phyloP scores from a whole-genome alignment of 2,329 filamentous ascomycete species.

The Colletotrichum spaethianum region DNA sequence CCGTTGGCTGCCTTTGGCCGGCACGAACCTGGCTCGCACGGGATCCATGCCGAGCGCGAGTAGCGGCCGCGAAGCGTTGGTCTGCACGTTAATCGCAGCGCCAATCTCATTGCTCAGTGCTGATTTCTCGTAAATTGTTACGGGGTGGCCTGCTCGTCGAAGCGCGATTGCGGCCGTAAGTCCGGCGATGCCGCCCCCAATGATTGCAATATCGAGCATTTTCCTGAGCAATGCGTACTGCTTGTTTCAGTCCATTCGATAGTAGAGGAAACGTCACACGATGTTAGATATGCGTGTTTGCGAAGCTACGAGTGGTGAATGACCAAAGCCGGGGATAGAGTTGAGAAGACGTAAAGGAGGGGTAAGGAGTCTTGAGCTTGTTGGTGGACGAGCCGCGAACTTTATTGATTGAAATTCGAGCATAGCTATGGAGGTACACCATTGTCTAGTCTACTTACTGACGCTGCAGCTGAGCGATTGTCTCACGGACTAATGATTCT shows the following conservation, averaged over 20 bases:
- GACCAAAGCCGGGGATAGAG: not conserved
- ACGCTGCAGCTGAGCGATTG: not conserved
- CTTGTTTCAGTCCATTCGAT: too few relatives aligned
- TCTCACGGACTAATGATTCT: not conserved
- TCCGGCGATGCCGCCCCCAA: constrained; percentile 56
- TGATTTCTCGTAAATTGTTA: constrained; percentile 56
- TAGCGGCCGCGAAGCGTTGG: constrained; percentile 55
- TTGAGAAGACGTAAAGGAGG: not conserved
- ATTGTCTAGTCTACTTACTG: not conserved
- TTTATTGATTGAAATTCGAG: not conserved
- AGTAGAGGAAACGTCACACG: not conserved
- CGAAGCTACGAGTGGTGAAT: not conserved
- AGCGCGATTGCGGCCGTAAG: constrained; percentile 52
- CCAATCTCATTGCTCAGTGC: constrained; percentile 54
- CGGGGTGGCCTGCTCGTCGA: constrained; percentile 51
- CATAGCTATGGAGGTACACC: not conserved
- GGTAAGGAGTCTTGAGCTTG: not conserved
- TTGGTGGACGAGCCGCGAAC: not conserved
- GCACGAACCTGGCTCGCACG: constrained; percentile 47
- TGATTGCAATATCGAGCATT: constrained; percentile 45
- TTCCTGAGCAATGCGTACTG: too few relatives aligned
- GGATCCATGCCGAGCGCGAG: constrained; percentile 54
- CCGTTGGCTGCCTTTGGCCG: constrained; percentile 42
- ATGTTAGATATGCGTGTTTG: not conserved
- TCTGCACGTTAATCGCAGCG: constrained; percentile 56